Evolutionary conservation across 108 stramenopile species (phyloP), one percentile per base, ranked within the genome.

Genomic region (Skeletonema potamos): DNA sequence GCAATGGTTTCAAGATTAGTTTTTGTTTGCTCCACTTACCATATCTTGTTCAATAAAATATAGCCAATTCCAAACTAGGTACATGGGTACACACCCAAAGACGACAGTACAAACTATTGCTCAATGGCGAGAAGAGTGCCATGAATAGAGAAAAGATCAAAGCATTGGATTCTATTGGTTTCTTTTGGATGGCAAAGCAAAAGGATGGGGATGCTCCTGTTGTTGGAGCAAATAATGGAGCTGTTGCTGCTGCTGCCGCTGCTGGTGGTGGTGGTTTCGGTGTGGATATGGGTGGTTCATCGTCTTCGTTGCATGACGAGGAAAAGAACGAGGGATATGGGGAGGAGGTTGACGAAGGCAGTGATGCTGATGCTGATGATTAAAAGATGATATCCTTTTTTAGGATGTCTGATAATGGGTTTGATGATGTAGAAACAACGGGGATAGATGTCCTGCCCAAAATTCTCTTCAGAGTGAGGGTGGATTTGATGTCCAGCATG

Each of bases 11-110:
- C n/a, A n/a, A n/a, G n/a, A n/a, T n/a, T n/a, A n/a, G n/a, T n/a
- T n/a, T n/a, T n/a, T n/a, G n/a, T n/a, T n/a, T n/a, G n/a, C n/a
- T n/a, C n/a, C n/a, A n/a, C n/a, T n/a, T n/a, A n/a, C n/a, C 43
- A 18, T 44, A 18, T 18, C 11, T 44, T 18, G 89, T 87, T 28
- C 76, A 83, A 8, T 54, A 84, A 32, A 84, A 83, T 51, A 58
- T 62, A 29, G 70, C 69, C 17, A 86, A 91, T 59, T 56, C 82
- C 1, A 72, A 81, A 62, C 66, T 91, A 22, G 89, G 89, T 8
- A 86, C 84, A 60, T 91, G 87, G 89, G 86, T 87, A 15, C 64
- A 58, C 27, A 74, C 85, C 5, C 87, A 86, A 57, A 17, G 83
- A 41, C 44, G 68, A 30, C 75, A 81, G 24, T 81, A 68, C 48